These are phyloP conservation scores for Metschnikowia koreensis DNA, from an alignment of 805 yeast species.

Conservation along the genomic window DNA sequence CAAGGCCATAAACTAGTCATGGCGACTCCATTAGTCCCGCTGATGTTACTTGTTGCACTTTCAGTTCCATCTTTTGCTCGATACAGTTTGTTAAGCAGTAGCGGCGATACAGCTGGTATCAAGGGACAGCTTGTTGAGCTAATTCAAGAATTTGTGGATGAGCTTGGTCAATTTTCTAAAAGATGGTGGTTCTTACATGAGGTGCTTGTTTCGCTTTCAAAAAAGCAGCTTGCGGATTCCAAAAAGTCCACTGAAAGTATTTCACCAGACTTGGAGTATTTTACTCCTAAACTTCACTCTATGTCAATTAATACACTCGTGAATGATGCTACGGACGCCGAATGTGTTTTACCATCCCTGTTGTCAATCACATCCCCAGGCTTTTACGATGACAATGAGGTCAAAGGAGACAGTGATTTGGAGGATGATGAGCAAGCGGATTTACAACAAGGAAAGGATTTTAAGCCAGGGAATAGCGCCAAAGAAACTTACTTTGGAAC, in stretches of 20 bases:
- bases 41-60: conserved; percentile 17
- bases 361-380: conserved; percentile 19
- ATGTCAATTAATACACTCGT: conserved; percentile 15
- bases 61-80: conserved; percentile 18
- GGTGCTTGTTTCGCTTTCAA: conserved; percentile 11
- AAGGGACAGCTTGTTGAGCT: conserved; percentile 4
- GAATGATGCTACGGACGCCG: conserved; percentile 13
- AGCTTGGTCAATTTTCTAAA: conserved; percentile 10
- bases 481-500: not conserved
- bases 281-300: conserved; percentile 3
- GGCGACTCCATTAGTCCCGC: conserved; percentile 18
- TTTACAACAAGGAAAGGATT: not conserved
- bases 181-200: conserved; percentile 21
- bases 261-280: not conserved
- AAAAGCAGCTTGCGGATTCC: conserved; percentile 1
- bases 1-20: conserved; percentile 15
- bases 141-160: conserved; percentile 7
- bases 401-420: conserved; percentile 10
- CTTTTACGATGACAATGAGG: conserved; percentile 17
- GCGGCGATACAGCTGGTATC: not conserved
- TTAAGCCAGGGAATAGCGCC: too few species aligned
- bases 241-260: not conserved
- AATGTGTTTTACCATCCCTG: conserved; percentile 14
- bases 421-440: not conserved
- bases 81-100: conserved; percentile 6